Base-by-base conservation (phyloP, 331 rosid genomes). In the Quercus lobata region DNA sequence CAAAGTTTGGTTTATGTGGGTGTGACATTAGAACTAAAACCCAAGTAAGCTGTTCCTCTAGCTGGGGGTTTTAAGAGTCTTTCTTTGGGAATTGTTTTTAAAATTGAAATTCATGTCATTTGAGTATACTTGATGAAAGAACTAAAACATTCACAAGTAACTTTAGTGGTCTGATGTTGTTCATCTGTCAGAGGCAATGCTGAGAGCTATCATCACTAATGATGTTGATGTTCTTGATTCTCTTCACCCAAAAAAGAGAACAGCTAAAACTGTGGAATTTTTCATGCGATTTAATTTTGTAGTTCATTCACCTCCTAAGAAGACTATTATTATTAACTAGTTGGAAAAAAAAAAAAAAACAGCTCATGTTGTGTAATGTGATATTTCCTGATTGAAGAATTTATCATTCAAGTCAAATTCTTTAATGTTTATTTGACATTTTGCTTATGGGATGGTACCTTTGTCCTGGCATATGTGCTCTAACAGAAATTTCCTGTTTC, bases 1-100 rank as follows among this genome's bases (percentile, higher is more conserved):
- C 79, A 89, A 79, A 72, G 82, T 54, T 62, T 94, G 86, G 81
- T 62, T 34, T 94, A 84, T 80, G 91, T 84, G 0, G 97, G 97
- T 71, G 87, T 74, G 29, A 87, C 88, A 75, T 70, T 94, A 65
- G 97, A 89, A 76, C 62, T 94, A 68, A 92, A 88, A 65, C 88
- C 89, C 19, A 94, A 92, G 98, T 94, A 90, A 86, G 98, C 17
- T 35, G 14, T 9, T 46, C 52, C 24, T 35, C 53, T 19, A 68
- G 34, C 68, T 60, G 16, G 68, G 32, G 32, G 14, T 24, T 60
- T 22, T 19, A 19, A 68, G 4, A 37, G 0, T 49, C 54, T 19
- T n/a, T 35, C 16, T 68, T 34, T 16, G 4, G 27, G 52, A 19
- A 4, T 19, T 19, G n/a, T 27, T 27, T 68, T 46, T 8, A 32